Conservation (phyloP, 176 grass and related monocot species). For the Oryza rufipogon region DNA sequence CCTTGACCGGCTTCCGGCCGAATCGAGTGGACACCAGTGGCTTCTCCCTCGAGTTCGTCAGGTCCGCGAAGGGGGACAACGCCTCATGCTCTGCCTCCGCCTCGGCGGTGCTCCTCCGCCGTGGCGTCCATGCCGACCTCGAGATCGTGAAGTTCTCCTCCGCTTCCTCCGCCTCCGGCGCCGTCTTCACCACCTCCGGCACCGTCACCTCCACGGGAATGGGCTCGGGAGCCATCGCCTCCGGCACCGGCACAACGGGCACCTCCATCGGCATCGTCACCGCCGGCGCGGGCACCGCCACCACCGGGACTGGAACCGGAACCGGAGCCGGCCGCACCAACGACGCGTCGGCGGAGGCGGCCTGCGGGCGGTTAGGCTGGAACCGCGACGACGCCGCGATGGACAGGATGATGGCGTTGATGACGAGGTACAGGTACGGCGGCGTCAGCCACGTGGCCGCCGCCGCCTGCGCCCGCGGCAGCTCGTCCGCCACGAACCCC, state of each 20-base stretch:
- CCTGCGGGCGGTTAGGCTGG: constrained; percentile 29
- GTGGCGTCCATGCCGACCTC: constrained; percentile 60
- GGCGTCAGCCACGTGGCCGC: constrained; percentile 70
- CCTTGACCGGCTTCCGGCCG: constrained; percentile 56
- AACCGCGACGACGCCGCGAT: constrained; percentile 87
- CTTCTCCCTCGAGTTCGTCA: constrained; percentile 62
- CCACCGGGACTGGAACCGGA: constrained; percentile 7
- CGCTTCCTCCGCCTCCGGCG: neutral
- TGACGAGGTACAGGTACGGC: constrained; percentile 87
- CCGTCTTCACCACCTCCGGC: neutral
- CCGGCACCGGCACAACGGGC: neutral
- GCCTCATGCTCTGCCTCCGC: constrained; percentile 20
- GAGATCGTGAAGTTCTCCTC: constrained; percentile 57
- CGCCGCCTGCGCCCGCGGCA: constrained; percentile 57
- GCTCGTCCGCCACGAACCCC: constrained; percentile 49
- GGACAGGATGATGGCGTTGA: constrained; percentile 96
- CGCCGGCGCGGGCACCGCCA: neutral
- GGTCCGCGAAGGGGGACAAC: constrained; percentile 32
- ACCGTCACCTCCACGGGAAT: neutral
- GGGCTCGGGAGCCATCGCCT: neutral
- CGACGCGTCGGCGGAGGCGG: neutral
- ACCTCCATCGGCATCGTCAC: constrained; percentile 2
- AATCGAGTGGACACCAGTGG: constrained; percentile 65
- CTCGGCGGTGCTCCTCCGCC: constrained; percentile 21
- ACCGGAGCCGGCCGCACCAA: neutral